A percentile compares a stretch with the other conserved stretches of the same genome.
These are phyloP conservation scores for Corymbia maculata DNA, from an alignment of 345 rosid species.

Conservation along the genomic window DNA sequence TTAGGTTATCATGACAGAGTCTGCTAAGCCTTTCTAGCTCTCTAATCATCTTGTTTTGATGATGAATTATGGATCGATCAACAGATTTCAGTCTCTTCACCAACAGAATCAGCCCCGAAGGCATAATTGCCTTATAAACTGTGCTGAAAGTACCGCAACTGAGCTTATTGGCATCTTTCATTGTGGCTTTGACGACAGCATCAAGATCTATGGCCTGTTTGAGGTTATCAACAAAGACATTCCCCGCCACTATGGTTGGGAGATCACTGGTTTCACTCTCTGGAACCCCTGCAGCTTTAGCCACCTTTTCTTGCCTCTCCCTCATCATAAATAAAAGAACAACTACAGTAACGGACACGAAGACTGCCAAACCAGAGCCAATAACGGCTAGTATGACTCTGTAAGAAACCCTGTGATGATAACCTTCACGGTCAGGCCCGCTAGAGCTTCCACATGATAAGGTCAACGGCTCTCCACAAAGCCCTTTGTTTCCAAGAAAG, in stretches of 20 bases:
- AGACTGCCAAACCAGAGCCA: conserved; percentile 89
- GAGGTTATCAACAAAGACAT: conserved; percentile 75
- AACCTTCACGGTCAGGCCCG: conserved; percentile 25
- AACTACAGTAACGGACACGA: conserved; percentile 70
- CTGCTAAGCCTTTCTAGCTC: conserved; percentile 95
- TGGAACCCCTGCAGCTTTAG: conserved; percentile 31
- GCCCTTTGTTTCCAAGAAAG: conserved; percentile 72
- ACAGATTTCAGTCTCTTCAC: conserved; percentile 82
- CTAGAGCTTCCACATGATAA: conserved; percentile 37
- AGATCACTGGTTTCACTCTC: conserved; percentile 36
- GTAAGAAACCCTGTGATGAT: conserved; percentile 81
- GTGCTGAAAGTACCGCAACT: conserved; percentile 84
- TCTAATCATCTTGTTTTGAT: conserved; percentile 89
- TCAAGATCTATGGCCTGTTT: conserved; percentile 88
- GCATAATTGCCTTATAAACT: conserved; percentile 86
- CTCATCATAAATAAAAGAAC: conserved; percentile 90
- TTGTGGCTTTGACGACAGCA: conserved; percentile 68
- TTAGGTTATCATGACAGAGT: conserved; percentile 84
- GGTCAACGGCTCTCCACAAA: conserved; percentile 80
- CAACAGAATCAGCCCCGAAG: conserved; percentile 76
- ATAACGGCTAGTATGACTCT: conserved; percentile 72
- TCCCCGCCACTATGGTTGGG: conserved; percentile 68
- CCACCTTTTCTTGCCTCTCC: conserved; percentile 87
- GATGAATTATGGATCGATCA: conserved; percentile 77
- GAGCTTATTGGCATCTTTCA: conserved; percentile 79